Evolutionary conservation across 352 stramenopile genomes (phyloP).

Genomic region (Phytophthora podocarpi): DNA sequence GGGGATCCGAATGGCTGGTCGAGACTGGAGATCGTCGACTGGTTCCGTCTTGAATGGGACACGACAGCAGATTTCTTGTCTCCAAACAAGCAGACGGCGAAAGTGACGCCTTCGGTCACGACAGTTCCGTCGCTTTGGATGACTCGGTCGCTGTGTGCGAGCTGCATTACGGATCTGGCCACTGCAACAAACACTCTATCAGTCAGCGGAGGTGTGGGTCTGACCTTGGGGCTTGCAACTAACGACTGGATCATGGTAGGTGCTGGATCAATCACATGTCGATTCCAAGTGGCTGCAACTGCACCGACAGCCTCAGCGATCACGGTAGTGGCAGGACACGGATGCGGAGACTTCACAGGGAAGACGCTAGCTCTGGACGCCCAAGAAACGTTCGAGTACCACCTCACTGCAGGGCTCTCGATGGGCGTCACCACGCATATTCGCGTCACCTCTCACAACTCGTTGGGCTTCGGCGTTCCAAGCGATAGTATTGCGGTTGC

Average conservation of each 20-base stretch:
- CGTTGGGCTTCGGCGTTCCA: constrained; percentile 85
- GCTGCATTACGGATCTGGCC: constrained; percentile 49
- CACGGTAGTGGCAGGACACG: constrained; percentile 45
- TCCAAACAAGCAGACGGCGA: constrained; percentile 29
- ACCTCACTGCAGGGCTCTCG: constrained; percentile 70
- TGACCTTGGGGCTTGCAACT: constrained; percentile 15
- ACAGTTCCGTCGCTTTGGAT: constrained; percentile 46
- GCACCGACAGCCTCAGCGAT: constrained; percentile 38
- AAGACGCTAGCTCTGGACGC: constrained; percentile 53
- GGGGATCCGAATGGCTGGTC: constrained; percentile 70
- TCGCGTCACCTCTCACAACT: constrained; percentile 91
- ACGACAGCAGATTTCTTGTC: constrained; percentile 65
- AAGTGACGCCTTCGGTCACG: constrained; percentile 36
- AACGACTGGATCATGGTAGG: constrained; percentile 63
- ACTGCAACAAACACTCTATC: constrained; percentile 18
- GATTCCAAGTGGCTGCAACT: constrained; percentile 41
- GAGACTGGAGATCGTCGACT: constrained; percentile 81
- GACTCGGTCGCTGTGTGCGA: constrained; percentile 49
- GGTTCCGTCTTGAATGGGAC: constrained; percentile 93
- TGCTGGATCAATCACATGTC: constrained; percentile 51
- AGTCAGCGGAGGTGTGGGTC: constrained; percentile 11
- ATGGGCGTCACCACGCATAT: constrained; percentile 92
- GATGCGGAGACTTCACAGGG: constrained; percentile 49
- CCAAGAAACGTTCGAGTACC: constrained; percentile 68
- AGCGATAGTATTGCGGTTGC: constrained; percentile 76